Base-by-base conservation (phyloP, 148 eudicot species). In the Rhododendron ovatum region DNA sequence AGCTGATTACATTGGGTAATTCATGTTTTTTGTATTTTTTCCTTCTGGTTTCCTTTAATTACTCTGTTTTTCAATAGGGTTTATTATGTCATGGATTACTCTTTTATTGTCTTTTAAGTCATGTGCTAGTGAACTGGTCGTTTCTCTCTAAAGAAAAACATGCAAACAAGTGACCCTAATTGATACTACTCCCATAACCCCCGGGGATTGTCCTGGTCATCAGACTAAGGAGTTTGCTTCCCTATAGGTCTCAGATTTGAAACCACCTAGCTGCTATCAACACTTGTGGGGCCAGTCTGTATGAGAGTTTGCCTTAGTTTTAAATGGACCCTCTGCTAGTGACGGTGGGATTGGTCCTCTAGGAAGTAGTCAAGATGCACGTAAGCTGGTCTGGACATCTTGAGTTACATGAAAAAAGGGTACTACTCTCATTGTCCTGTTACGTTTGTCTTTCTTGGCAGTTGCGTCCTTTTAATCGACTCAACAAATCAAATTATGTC, bases 1-100 rank as follows among this genome's bases (percentile, higher is more conserved):
- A 75, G 98, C 98, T 81, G 99, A 97, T 88, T 94, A 95, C 87
- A 97, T 97, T 20, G 98, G 99, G 99, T 97, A 89, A 71, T 59
- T 37, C n/a, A 55, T 88, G 73, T 45, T 80, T 18, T 39, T 33
- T 71, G 37, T 50, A 13, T 76, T 75, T 41, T 43, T 20, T 77
- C n/a, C n/a, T 39, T 75, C 76, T 78, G 11, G 37, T 79, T 47
- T 43, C 45, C 80, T 41, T 55, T 17, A 18, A 79, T 39, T 76
- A 7, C 48, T 76, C 18, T 13, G 37, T 69, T 69, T 15, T 69
- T 28, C 37, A 69, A 18, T 15, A 3, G 30, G 12, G 74, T 4
- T 67, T 14, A 1, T 28, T 12, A 30, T 30, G 33, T 65, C n/a
- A 65, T 7, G 30, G 73, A 65, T 65, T 14, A n/a, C 73, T 65